Conservation (phyloP, 1,284 basidiomycete species). For the Sanghuangporus baumii region DNA sequence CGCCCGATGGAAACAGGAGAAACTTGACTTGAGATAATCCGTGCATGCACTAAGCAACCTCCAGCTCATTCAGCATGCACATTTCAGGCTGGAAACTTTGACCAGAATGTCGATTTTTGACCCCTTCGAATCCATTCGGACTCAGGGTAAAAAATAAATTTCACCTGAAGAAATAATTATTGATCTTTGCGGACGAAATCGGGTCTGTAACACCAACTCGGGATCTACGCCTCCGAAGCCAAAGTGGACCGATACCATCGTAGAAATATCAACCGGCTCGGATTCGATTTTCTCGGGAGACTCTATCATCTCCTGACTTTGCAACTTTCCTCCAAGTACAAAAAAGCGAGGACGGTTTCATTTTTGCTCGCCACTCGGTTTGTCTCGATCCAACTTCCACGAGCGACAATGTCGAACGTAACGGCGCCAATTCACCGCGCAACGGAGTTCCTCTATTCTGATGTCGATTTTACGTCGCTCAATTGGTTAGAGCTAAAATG, state of each 20-base stretch:
- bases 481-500: slow-evolving; percentile 77
- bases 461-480: slow-evolving; percentile 60
- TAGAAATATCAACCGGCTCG: not conserved
- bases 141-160: not conserved
- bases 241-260: not conserved
- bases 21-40: too few species aligned
- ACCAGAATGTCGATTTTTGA: too few species aligned
- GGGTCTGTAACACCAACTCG: not conserved
- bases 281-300: not conserved
- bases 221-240: not conserved
- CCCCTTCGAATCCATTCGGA: too few species aligned
- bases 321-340: not conserved
- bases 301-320: slow-evolving; percentile 3
- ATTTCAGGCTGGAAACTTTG: too few species aligned
- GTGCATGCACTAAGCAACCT: too few species aligned
- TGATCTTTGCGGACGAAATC: not conserved
- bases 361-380: not conserved
- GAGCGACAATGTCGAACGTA: not conserved
- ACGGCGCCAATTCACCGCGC: slow-evolving; percentile 10
- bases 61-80: too few species aligned
- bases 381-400: not conserved
- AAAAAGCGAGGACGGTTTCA: not conserved
- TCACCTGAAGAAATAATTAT: not conserved
- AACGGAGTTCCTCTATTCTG: slow-evolving; percentile 44
- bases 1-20: too few species aligned